Evolutionary conservation across 2,329 filamentous ascomycete species (phyloP).

Genomic region (Pseudohalonectria lignicola): DNA sequence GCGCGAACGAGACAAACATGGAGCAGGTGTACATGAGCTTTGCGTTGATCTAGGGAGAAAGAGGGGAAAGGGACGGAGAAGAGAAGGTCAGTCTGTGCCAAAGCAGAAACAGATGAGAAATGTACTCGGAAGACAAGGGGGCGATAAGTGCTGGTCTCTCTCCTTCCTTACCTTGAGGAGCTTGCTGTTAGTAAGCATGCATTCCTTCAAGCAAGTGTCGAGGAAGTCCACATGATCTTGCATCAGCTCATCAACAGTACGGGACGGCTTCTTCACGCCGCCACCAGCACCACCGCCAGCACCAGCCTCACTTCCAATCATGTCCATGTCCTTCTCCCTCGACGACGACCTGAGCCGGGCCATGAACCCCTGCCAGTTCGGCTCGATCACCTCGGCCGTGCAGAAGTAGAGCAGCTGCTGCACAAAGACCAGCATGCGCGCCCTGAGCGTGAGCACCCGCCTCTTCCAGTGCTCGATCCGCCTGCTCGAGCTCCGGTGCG

Average conservation of each 20-base stretch:
- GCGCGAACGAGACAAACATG: constrained; percentile 84
- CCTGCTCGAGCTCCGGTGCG: constrained; percentile 61
- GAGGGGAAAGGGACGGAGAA: too few relatives aligned
- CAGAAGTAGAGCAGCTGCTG: constrained; percentile 96
- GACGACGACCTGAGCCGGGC: too few relatives aligned
- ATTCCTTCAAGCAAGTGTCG: constrained; percentile 95
- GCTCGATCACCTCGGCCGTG: constrained; percentile 93
- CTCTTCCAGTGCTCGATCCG: constrained; percentile 87
- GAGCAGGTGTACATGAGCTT: constrained; percentile 95
- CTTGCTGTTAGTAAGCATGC: constrained; percentile 97
- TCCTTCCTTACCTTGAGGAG: constrained; percentile 62
- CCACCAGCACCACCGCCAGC: constrained; percentile 2
- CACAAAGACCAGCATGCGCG: constrained; percentile 93
- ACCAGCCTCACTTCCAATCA: constrained; percentile 23
- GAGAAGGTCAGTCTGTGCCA: too few relatives aligned
- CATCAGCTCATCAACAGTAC: constrained; percentile 96
- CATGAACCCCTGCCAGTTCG: constrained; percentile 94
- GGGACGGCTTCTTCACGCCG: constrained; percentile 20
- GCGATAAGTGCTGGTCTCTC: too few relatives aligned
- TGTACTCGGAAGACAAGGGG: too few relatives aligned
- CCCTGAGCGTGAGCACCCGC: constrained; percentile 79
- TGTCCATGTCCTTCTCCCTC: constrained; percentile 51
- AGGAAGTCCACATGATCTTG: constrained; percentile 98
- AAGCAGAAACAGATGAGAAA: too few relatives aligned
- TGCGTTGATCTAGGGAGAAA: constrained; percentile 90